Evolutionary conservation across 192 early-diverging fungal genomes (phyloP).

Genomic region (Geranomyces variabilis): DNA sequence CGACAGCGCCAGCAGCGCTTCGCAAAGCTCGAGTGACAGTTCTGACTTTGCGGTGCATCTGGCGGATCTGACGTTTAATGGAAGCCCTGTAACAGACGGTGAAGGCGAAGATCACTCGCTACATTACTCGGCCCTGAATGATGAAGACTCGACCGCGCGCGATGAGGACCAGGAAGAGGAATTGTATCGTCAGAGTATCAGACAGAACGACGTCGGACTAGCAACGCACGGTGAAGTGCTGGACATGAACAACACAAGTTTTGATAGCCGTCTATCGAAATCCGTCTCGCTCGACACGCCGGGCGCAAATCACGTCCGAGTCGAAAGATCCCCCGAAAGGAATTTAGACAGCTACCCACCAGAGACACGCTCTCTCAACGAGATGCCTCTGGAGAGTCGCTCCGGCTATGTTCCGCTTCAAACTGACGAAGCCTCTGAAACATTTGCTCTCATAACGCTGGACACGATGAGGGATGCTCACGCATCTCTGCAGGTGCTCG

Average conservation of each 20-base stretch:
- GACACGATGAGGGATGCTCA: too few species aligned
- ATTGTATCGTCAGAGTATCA: too few species aligned
- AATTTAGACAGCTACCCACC: neutral
- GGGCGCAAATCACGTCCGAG: neutral
- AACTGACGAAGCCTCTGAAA: neutral
- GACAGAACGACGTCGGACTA: neutral
- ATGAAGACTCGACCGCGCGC: neutral
- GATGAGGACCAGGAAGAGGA: neutral
- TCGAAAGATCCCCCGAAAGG: neutral
- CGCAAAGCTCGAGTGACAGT: neutral
- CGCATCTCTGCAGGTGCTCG: too few species aligned
- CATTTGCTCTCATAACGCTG: too few species aligned
- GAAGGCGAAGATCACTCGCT: neutral
- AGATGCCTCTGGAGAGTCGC: neutral
- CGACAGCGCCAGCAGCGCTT: neutral
- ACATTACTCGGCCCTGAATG: neutral
- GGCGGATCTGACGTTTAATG: constrained; percentile 4
- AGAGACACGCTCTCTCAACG: neutral
- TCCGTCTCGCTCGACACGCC: neutral
- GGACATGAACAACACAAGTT: neutral
- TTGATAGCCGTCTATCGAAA: neutral
- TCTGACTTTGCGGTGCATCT: constrained; percentile 1
- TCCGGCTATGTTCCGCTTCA: constrained; percentile 4
- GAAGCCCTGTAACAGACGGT: neutral
- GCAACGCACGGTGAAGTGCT: neutral